These are phyloP conservation scores for Boletellus deceptivus DNA, from an alignment of 1,284 basidiomycete genomes.

Conservation along the genomic window DNA sequence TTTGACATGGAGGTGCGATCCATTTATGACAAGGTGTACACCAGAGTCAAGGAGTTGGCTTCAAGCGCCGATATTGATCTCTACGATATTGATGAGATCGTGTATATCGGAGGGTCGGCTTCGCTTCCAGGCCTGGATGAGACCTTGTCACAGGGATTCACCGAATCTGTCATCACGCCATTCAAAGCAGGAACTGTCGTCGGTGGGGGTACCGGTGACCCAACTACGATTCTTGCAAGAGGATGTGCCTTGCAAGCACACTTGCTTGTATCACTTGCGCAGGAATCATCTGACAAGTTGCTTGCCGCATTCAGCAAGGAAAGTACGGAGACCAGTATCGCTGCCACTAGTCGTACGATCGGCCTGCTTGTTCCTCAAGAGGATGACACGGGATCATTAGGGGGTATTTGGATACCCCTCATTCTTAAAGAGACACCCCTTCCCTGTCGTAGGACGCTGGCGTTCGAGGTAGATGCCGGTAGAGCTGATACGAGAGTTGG, in stretches of 20 bases:
- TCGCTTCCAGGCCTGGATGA: slow-evolving; percentile 85
- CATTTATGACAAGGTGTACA: slow-evolving; percentile 72
- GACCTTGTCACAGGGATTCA: slow-evolving; percentile 68
- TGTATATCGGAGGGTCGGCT: slow-evolving; percentile 88
- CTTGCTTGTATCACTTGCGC: slow-evolving; percentile 55
- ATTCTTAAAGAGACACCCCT: slow-evolving; percentile 75
- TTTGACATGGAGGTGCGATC: slow-evolving; percentile 85
- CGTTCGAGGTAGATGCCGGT: slow-evolving; percentile 68
- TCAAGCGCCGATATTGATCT: slow-evolving; percentile 66
- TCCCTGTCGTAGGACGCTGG: slow-evolving; percentile 71
- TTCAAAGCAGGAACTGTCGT: slow-evolving; percentile 64
- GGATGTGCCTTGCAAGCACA: slow-evolving; percentile 89
- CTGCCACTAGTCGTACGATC: slow-evolving; percentile 67
- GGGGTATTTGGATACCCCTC: slow-evolving; percentile 65
- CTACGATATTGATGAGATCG: slow-evolving; percentile 84
- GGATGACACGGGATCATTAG: slow-evolving; percentile 43
- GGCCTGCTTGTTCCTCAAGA: slow-evolving; percentile 79
- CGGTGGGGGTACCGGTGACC: slow-evolving; percentile 74
- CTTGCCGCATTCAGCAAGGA: slow-evolving; percentile 51
- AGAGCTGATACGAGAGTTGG: slow-evolving; percentile 53
- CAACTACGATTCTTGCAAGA: slow-evolving; percentile 85
- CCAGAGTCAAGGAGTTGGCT: slow-evolving; percentile 64
- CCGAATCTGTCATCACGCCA: slow-evolving; percentile 63
- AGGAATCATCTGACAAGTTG: slow-evolving; percentile 49
- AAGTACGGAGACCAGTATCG: slow-evolving; percentile 43